phyloP scores from a whole-genome alignment of 108 stramenopile species.

The Cyclotella atomus region DNA sequence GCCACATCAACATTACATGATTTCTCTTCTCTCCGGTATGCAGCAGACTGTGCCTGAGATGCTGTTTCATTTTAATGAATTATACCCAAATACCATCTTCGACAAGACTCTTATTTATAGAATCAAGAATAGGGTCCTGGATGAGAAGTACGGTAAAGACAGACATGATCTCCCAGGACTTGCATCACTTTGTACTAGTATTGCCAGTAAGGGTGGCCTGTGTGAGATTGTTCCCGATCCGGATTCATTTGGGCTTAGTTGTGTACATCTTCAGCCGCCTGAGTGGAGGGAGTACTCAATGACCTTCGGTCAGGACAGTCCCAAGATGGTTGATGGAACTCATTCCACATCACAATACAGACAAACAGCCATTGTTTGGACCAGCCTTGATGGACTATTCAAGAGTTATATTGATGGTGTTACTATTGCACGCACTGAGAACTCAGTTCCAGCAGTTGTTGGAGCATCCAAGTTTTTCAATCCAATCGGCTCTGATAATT shows the following conservation, averaged over 20 bases:
- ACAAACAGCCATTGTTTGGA: no score
- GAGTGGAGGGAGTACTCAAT: not conserved
- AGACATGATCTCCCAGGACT: not conserved
- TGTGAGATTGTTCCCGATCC: not conserved
- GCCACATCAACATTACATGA: no score
- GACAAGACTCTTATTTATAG: not conserved
- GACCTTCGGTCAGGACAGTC: not conserved
- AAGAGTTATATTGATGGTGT: not conserved
- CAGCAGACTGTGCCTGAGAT: no score
- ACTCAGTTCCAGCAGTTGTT: not conserved
- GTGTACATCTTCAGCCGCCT: not conserved
- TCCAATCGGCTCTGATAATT: no score
- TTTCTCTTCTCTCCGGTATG: no score
- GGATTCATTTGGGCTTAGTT: not conserved
- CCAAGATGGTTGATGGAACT: not conserved
- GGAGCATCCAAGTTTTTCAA: no score
- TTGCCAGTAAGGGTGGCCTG: not conserved
- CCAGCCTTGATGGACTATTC: not conserved
- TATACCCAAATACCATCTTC: no score
- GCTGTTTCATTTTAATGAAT: no score
- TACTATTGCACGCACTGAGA: not conserved
- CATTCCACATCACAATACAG: no score
- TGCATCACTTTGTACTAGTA: no score
- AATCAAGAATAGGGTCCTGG: not conserved
- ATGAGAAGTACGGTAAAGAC: not conserved